These are phyloP conservation scores for Zymoseptoria tritici DNA, from an alignment of 2,329 filamentous ascomycete species.

Conservation along the genomic window DNA sequence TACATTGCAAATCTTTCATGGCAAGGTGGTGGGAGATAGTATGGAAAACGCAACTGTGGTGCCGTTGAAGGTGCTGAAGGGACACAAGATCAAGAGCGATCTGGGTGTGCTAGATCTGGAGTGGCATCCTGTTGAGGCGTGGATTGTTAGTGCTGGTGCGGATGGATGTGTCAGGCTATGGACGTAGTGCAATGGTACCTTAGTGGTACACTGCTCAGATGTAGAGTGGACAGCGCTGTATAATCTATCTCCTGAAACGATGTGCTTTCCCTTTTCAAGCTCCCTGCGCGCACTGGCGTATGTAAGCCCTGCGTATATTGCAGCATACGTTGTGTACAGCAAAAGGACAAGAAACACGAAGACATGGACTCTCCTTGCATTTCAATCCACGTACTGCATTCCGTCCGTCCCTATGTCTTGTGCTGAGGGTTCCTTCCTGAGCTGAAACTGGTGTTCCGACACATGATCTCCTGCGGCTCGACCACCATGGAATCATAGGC, in stretches of 20 bases:
- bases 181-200: constrained; percentile 42
- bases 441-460: not conserved
- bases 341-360: not conserved
- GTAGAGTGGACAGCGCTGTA: not conserved
- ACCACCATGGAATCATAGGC: not conserved
- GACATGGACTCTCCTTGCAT: not conserved
- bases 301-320: not conserved
- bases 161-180: constrained; percentile 90
- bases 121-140: constrained; percentile 92
- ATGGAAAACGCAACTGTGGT: constrained; percentile 97
- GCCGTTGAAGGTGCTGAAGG: constrained; percentile 85
- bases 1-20: constrained; percentile 91
- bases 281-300: not conserved
- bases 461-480: not conserved
- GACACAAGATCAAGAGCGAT: constrained; percentile 78
- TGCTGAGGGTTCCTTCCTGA: not conserved
- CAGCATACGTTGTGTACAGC: not conserved
- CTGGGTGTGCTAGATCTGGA: constrained; percentile 89
- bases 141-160: constrained; percentile 88
- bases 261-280: not conserved
- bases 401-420: not conserved
- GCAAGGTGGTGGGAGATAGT: constrained; percentile 86
- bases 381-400: not conserved
- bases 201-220: not conserved
- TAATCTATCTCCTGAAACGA: not conserved